phyloP scores from a whole-genome alignment of 768 basidiomycete genomes.

The Lepiota subincarnata region DNA sequence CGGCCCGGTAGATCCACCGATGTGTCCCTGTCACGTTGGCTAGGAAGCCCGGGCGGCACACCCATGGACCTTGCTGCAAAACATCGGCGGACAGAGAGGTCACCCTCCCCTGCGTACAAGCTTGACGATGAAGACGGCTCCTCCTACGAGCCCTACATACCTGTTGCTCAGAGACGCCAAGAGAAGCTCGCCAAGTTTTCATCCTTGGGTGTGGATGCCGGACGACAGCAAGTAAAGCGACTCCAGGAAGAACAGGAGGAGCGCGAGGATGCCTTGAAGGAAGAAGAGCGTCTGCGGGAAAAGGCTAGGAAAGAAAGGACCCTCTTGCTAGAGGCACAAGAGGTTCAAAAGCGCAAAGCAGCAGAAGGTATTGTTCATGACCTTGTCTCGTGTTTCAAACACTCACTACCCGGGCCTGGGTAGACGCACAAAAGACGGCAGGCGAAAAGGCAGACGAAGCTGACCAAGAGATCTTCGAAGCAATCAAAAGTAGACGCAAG shows the following conservation, averaged over 20 bases:
- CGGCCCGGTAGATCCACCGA: not conserved
- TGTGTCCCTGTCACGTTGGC: not conserved
- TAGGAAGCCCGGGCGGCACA: not conserved
- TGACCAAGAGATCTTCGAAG: conserved; percentile 88
- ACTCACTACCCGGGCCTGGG: conserved; percentile 4
- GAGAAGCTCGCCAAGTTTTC: conserved; percentile 75
- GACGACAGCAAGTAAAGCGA: conserved; percentile 45
- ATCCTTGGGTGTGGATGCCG: conserved; percentile 52
- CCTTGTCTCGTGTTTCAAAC: not conserved
- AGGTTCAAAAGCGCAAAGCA: conserved; percentile 83
- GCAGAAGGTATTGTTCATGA: conserved; percentile 56
- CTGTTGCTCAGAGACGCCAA: conserved; percentile 80
- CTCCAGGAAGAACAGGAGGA: conserved; percentile 64
- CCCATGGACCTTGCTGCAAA: conserved; percentile 37
- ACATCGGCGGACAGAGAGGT: conserved; percentile 45
- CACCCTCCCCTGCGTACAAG: conserved; percentile 60
- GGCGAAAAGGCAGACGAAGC: conserved; percentile 83
- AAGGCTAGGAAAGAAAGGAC: conserved; percentile 81
- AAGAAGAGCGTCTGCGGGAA: conserved; percentile 74
- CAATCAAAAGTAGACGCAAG: conserved; percentile 87
- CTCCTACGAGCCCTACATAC: conserved; percentile 83
- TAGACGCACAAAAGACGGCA: conserved; percentile 84
- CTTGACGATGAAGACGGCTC: conserved; percentile 60
- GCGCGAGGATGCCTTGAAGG: conserved; percentile 69
- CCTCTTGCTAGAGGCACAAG: conserved; percentile 88